Base-by-base conservation (phyloP, 163 green algal species). In the Trebouxia gelatinosa region DNA sequence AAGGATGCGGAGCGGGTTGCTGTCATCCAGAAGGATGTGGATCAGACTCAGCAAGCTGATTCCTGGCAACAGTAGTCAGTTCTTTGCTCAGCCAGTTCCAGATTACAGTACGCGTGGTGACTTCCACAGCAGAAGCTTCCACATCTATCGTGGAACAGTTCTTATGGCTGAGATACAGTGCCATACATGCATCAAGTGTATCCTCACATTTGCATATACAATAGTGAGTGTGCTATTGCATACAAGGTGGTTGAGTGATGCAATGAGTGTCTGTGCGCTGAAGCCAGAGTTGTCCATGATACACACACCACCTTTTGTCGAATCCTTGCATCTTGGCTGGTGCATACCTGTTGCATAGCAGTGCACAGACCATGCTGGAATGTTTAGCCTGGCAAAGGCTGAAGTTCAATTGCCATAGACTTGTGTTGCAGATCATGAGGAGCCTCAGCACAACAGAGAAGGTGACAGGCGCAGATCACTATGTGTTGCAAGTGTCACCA, bases 61-160 rank as follows among this genome's bases (percentile, higher is more conserved):
- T 32, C 31, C 28, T 76, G 40, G 31, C 68, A 76, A 76, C 43
- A 43, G 40, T 16, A 76, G 32, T 43, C 68, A 62, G 28, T 61
- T 62, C 40, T 76, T 76, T 40, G 31, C 68, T 13, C 43, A 76
- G 29, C 40, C 68, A 16, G 34, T 61, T 21, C 40, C 68, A 37
- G 68, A 76, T 43, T 76, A 76, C 40, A 32, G 34, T n/a, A 43
- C 68, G 9, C 68, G 68, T 62, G 68, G 68, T 9, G 68, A 76
- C 21, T n/a, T 76, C 40, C 43, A 40, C 13, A 61, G 39, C 21
- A 39, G 68, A 19, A 61, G 40, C 68, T 76, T 76, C 29, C 40
- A 37, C 43, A 62, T 76, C 6, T 76, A 76, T 21, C n/a, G 28
- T 32, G 68, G 68, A 7, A 72, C 11, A 17, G 38, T 32, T 26